These are phyloP conservation scores for Picochlorum sp. DNA, from an alignment of 139 green algal species.

Conservation along the genomic window DNA sequence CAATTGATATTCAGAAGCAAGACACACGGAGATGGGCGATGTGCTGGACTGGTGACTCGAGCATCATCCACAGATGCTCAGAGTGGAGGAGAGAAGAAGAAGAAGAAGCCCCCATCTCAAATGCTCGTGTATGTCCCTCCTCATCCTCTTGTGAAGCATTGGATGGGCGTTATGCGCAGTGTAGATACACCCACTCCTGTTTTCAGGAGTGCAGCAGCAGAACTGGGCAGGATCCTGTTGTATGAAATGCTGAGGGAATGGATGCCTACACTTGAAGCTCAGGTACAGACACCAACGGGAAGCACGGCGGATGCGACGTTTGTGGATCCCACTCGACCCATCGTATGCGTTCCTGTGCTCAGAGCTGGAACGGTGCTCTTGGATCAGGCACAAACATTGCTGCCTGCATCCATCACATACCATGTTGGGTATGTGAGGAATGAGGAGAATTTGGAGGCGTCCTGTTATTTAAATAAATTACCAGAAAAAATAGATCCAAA, in stretches of 20 bases:
- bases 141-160: conserved; percentile 95
- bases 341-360: conserved; percentile 89
- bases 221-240: conserved; percentile 84
- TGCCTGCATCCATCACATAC: conserved; percentile 72
- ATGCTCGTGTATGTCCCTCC: conserved; percentile 78
- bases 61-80: too few relatives aligned
- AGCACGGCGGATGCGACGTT: conserved; percentile 65
- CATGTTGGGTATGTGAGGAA: conserved; percentile 84
- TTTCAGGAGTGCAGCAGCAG: conserved; percentile 75
- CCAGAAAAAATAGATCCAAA: conserved; percentile 55
- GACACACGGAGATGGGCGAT: too few relatives aligned
- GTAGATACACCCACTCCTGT: conserved; percentile 63
- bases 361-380: conserved; percentile 79
- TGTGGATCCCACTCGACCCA: conserved; percentile 67
- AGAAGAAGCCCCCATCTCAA: conserved; percentile 9
- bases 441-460: conserved; percentile 76
- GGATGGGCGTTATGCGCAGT: conserved; percentile 85
- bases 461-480: conserved; percentile 91
- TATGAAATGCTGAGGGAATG: conserved; percentile 84
- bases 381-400: conserved; percentile 64
- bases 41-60: too few relatives aligned
- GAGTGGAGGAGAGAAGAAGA: too few relatives aligned
- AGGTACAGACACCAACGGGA: conserved; percentile 75
- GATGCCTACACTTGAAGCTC: conserved; percentile 67
- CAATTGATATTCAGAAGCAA: too few relatives aligned